phyloP scores from a whole-genome alignment of 371 early-diverging fungal genomes.

The Polyrhizophydium stewartii region DNA sequence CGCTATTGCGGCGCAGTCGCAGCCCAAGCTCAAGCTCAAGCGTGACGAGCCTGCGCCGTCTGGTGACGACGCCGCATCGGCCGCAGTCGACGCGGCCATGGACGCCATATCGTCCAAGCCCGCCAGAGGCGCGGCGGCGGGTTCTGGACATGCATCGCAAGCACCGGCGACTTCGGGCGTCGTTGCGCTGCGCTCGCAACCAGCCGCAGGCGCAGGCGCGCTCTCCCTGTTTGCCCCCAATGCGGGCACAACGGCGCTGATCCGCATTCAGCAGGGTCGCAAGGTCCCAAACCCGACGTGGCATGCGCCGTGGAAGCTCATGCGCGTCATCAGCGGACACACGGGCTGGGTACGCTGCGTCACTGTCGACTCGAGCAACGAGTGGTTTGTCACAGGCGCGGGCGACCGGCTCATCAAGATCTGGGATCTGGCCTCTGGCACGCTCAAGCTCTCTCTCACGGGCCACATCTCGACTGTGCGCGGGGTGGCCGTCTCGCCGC shows the following conservation, averaged over 20 bases:
- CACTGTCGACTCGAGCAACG: constrained; percentile 90
- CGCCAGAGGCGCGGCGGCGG: no score
- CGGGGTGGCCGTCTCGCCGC: constrained; percentile 85
- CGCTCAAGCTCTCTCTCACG: constrained; percentile 89
- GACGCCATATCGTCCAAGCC: constrained; percentile 17
- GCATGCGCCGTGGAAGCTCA: constrained; percentile 99
- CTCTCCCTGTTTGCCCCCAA: constrained; percentile 11
- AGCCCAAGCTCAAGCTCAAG: constrained; percentile 3
- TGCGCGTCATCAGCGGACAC: constrained; percentile 95
- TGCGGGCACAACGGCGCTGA: constrained; percentile 28
- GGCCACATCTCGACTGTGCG: constrained; percentile 95
- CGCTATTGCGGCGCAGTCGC: constrained; percentile 14
- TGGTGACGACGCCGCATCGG: neutral
- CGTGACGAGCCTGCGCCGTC: no score
- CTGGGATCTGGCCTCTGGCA: constrained; percentile 97
- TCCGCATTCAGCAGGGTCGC: constrained; percentile 38
- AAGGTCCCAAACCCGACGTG: constrained; percentile 68
- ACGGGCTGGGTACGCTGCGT: constrained; percentile 94
- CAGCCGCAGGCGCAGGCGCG: neutral
- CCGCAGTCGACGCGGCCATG: constrained; percentile 18
- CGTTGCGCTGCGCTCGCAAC: constrained; percentile 4
- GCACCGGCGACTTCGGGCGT: constrained; percentile 1
- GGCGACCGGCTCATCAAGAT: constrained; percentile 97
- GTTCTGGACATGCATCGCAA: no score
- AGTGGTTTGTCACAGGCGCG: constrained; percentile 97